Base-by-base conservation (phyloP, 2,329 filamentous ascomycete genomes). In the Fusarium verrucosum region DNA sequence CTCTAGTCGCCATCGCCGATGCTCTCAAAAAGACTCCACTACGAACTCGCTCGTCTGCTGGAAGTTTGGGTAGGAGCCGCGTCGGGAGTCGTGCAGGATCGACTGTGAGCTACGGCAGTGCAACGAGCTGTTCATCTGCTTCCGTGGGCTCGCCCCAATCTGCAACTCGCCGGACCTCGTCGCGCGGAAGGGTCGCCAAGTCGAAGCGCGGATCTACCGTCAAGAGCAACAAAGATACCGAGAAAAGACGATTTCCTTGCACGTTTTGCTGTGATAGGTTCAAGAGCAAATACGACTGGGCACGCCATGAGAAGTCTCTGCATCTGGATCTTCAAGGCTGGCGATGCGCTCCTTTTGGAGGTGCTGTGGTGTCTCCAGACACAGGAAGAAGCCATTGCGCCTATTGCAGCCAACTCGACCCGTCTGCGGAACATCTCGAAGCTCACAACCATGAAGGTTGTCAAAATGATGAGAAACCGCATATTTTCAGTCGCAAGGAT, bases 401-500 rank as follows among this genome's bases (percentile, higher is more conserved):
- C 4, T 74, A 73, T 25, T 74, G 72, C 49, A 67, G 57, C 3
- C 35, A 53, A 14, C 28, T 64, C 1, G 62, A 74, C 4, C 72
- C 71, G 1, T 58, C 51, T 1, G 19, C 58, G 5, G 58, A 60
- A 0, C 72, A 74, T 30, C 65, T 74, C 17, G 66, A 73, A 11
- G 56, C 37, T 0, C 71, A 74, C 36, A 70, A 70, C 13, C 62
- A 73, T 17, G 38, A 23, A 0, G 26, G 32, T 0, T 73, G 72
- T 4, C 57, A 66, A 3, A 44, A 43, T 7, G 38, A 53, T 1
- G 56, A 32, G 0, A 36, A 40, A 3, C 49, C 46, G 1, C 69
- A 66, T 1, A 37, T 67, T 3, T 76, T 75, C 25, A 64, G 63
- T 0, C 66, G 74, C 5, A 76, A 75, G 8, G 74, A 76, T 8